These are phyloP conservation scores for Penicillium macrosclerotiorum DNA, from an alignment of 495 filamentous ascomycete species.

Conservation along the genomic window DNA sequence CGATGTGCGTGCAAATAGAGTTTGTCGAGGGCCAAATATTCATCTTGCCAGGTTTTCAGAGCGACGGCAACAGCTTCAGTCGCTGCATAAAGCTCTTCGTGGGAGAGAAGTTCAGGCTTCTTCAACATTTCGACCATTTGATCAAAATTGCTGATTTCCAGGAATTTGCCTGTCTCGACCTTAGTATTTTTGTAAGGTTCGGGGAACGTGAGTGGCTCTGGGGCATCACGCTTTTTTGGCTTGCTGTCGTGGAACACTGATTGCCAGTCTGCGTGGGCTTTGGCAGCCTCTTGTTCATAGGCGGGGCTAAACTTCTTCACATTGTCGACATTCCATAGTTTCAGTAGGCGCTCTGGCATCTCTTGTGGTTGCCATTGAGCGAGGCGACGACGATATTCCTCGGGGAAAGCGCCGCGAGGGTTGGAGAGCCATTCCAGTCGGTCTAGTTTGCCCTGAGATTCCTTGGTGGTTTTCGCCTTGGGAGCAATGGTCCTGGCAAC, in stretches of 20 bases:
- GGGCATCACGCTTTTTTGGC: conserved; percentile 41
- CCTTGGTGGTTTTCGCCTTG: neutral
- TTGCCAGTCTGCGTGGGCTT: conserved; percentile 31
- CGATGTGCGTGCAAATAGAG: conserved; percentile 50
- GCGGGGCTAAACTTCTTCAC: conserved; percentile 44
- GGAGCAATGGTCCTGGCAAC: neutral
- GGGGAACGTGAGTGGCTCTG: conserved; percentile 48
- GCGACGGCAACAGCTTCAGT: conserved; percentile 52
- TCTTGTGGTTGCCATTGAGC: conserved; percentile 20
- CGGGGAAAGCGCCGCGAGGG: conserved; percentile 22
- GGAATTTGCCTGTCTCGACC: conserved; percentile 40
- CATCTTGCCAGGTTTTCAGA: conserved; percentile 60
- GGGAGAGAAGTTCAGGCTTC: conserved; percentile 32
- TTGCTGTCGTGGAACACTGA: conserved; percentile 32
- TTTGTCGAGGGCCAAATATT: conserved; percentile 60
- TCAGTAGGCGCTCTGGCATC: conserved; percentile 58
- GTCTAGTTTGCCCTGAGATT: conserved; percentile 10
- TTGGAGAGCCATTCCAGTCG: conserved; percentile 29
- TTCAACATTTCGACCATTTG: conserved; percentile 34
- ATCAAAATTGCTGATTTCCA: conserved; percentile 39
- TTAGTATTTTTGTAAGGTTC: conserved; percentile 36
- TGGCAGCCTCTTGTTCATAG: conserved; percentile 29
- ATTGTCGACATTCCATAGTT: conserved; percentile 57
- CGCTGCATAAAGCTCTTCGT: conserved; percentile 52
- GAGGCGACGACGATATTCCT: conserved; percentile 18